Base-by-base conservation (phyloP, 306 rosid genomes). In the Prunus kanzakura region DNA sequence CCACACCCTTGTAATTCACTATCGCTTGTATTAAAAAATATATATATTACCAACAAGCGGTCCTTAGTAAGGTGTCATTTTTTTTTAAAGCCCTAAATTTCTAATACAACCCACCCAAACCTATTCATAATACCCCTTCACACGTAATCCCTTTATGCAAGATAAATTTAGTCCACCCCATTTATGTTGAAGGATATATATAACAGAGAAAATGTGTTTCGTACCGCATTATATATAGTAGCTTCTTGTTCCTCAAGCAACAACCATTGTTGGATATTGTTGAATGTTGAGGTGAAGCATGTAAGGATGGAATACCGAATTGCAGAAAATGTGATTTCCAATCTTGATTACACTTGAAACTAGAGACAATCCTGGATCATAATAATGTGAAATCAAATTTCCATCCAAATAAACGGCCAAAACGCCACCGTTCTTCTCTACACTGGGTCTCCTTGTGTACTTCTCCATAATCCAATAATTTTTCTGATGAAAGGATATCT, bases 401-500 rank as follows among this genome's bases (percentile, higher is more conserved):
- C 84, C 84, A 49, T 85, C 82, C 57, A 83, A 64, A 68, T 91
- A 86, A n/a, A 89, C 85, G 0, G 62, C 66, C 6, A 87, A 2
- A 45, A 84, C 67, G 74, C 91, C 97, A 25, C 82, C 82, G 3
- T 70, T 70, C 78, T 77, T 88, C 41, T 45, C 27, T 25, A 38
- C 0, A 20, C 0, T 18, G 27, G 65, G 9, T 22, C 22, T 22
- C 20, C 3, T n/a, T 35, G 3, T 35, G 45, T 56, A 38, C 25
- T 56, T 72, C 66, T 55, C 76, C 66, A 56, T 11, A 18, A 69
- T 19, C 79, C 88, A 25, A 47, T 0, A 18, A 2, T 71, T 84
- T 91, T 91, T 68, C 93, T 75, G 18, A 89, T 57, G 19, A 85
- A 25, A 52, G 93, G 95, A 70, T 85, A 82, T 61, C 75, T 85